Evolutionary conservation across 2,329 filamentous ascomycete species (phyloP).

Genomic region (Laburnicola sp.): DNA sequence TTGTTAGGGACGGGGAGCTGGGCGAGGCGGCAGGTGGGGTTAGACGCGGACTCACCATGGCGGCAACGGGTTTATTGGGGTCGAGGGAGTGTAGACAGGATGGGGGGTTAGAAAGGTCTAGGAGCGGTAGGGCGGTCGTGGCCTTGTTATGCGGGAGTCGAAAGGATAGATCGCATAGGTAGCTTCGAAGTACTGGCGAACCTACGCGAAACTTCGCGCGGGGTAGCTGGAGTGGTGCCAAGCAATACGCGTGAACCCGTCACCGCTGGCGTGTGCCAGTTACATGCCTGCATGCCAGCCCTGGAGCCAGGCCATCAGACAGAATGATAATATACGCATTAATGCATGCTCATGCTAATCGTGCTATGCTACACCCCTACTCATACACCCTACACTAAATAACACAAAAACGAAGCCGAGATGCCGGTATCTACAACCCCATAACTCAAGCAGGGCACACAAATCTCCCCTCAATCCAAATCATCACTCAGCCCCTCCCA

Average conservation of each 20-base stretch:
- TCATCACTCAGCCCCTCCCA: conserved; percentile 42
- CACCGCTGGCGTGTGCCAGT: background rate
- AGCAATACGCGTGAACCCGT: too few relatives aligned
- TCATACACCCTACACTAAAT: conserved; percentile 28
- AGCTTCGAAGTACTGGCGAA: too few relatives aligned
- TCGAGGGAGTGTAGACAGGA: background rate
- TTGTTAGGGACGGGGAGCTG: conserved; percentile 15
- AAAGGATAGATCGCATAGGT: too few relatives aligned
- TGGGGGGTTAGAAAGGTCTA: background rate
- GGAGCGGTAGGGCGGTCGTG: background rate
- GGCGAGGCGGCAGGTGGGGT: conserved; percentile 13
- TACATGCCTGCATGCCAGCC: background rate
- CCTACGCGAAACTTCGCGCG: too few relatives aligned
- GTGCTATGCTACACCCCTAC: conserved; percentile 32
- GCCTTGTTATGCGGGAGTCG: background rate
- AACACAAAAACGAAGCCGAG: conserved; percentile 27
- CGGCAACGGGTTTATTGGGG: conserved; percentile 18
- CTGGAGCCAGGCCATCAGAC: background rate
- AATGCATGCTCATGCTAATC: background rate
- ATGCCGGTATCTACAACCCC: conserved; percentile 18
- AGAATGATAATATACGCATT: background rate
- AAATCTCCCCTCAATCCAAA: conserved; percentile 10
- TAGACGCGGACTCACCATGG: conserved; percentile 30
- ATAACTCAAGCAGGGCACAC: background rate
- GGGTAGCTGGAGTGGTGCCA: too few relatives aligned